Evolutionary conservation across 495 filamentous ascomycete genomes (phyloP).

Genomic region (Daldinia childiae): DNA sequence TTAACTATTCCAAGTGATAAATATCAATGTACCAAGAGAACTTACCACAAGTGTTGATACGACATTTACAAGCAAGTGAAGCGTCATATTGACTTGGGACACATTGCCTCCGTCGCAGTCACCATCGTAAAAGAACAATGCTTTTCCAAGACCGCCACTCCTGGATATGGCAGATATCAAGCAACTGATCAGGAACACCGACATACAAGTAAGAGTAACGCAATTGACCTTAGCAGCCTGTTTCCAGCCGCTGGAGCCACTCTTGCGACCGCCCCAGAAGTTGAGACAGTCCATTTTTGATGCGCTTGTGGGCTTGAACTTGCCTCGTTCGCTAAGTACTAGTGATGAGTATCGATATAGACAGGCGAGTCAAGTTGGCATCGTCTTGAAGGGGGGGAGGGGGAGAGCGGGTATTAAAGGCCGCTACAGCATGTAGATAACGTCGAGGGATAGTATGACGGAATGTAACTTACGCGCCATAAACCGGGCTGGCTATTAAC

Average conservation of each 20-base stretch:
- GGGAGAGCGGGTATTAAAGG: neutral
- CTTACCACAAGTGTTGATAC: slow-evolving; percentile 42
- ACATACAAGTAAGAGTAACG: slow-evolving; percentile 28
- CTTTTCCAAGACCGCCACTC: slow-evolving; percentile 14
- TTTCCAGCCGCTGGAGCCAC: slow-evolving; percentile 29
- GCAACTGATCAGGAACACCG: slow-evolving; percentile 16
- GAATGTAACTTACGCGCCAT: too few relatives aligned
- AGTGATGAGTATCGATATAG: neutral
- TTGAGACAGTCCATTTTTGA: slow-evolving; percentile 27
- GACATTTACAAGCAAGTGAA: slow-evolving; percentile 40
- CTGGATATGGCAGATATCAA: slow-evolving; percentile 19
- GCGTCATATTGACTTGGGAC: slow-evolving; percentile 22
- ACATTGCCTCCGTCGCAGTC: slow-evolving; percentile 26
- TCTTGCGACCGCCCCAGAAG: neutral
- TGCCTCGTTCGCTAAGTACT: neutral
- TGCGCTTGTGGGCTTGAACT: neutral
- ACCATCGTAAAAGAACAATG: slow-evolving; percentile 32
- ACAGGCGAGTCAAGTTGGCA: neutral
- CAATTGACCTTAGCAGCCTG: slow-evolving; percentile 41
- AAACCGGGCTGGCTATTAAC: neutral
- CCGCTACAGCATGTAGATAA: neutral
- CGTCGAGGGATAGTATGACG: too few relatives aligned
- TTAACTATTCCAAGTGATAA: neutral
- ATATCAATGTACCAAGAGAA: neutral
- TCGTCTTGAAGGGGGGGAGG: neutral